These are phyloP conservation scores for Kwoniella newhampshirensis DNA, from an alignment of 768 basidiomycete genomes.

Conservation along the genomic window DNA sequence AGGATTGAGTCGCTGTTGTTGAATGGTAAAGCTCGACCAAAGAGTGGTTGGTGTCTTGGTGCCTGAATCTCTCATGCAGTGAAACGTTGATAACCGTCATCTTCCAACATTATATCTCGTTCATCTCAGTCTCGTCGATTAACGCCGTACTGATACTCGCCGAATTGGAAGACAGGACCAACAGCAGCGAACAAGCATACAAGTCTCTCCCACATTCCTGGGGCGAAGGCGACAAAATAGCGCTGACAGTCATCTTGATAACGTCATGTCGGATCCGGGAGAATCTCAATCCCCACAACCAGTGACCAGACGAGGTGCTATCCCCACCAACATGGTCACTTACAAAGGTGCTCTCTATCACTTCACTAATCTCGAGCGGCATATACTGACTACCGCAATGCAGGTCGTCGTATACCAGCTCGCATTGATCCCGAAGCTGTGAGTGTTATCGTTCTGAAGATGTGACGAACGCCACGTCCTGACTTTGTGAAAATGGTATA, in stretches of 20 bases:
- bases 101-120: neutral
- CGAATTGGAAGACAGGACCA: too few species aligned
- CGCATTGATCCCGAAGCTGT: constrained; percentile 47
- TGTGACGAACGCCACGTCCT: neutral
- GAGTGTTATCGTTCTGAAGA: constrained; percentile 4
- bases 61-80: too few species aligned
- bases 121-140: too few species aligned
- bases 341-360: constrained; percentile 32
- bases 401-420: constrained; percentile 40
- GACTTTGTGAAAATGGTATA: constrained; percentile 4
- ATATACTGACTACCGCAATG: neutral
- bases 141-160: too few species aligned
- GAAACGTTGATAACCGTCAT: too few species aligned
- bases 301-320: constrained; percentile 27
- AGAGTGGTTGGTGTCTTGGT: too few species aligned
- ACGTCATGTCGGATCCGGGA: neutral
- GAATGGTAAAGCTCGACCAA: too few species aligned
- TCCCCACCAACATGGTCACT: constrained; percentile 41
- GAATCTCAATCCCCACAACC: constrained; percentile 1
- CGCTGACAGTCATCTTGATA: too few species aligned
- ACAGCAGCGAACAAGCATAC: too few species aligned
- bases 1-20: too few species aligned
- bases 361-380: neutral
- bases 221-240: too few species aligned
- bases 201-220: too few species aligned